Evolutionary conservation across 2,329 filamentous ascomycete genomes (phyloP), one percentile per base, ranked within the genome.

Genomic region (Neopestalotiopsis sp.): DNA sequence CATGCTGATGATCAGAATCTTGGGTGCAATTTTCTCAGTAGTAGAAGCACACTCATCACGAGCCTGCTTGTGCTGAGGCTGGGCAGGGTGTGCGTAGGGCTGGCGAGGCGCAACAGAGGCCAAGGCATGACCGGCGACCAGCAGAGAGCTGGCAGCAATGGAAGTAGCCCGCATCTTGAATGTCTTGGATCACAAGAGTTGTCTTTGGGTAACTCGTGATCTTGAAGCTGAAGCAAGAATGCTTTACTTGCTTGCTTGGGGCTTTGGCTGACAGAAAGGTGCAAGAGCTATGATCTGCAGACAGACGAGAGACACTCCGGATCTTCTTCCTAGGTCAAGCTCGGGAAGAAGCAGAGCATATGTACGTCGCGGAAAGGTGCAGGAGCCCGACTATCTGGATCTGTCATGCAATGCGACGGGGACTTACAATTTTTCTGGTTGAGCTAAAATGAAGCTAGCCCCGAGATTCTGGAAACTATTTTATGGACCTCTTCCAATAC

Each of bases 1-100:
- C 65, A 67, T 67, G 65, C 65, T 67, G 38, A 67, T 45, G 56
- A 67, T 67, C 30, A 67, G 17, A n/a, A 67, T n/a, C 34, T 67
- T 67, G 28, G 65, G 65, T 2, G 65, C 20, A 10, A 67, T 67
- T 32, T 60, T 59, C 30, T 38, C 30, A 40, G 59, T 30, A 20
- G 59, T 62, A 17, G 24, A 28, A 28, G 59, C 34, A 30, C 59
- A 62, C 30, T 34, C 59, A 24, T 49, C n/a, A 40, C 17, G 30
- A 34, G 17, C 45, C 14, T 30, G 34, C 49, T 56, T 66, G 30
- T 24, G 12, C 13, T 20, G 24, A 24, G 45, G 28, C 42, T 66
- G 24, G 49, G 45, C 64, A 7, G 64, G 64, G 64, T 56, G 20
- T 6, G 64, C 17, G 12, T 57, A 66, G 52, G 42, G 45, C 28